Base-by-base conservation (phyloP, 1,139 yeast genomes). In the Blastobotrys capitulatus region DNA sequence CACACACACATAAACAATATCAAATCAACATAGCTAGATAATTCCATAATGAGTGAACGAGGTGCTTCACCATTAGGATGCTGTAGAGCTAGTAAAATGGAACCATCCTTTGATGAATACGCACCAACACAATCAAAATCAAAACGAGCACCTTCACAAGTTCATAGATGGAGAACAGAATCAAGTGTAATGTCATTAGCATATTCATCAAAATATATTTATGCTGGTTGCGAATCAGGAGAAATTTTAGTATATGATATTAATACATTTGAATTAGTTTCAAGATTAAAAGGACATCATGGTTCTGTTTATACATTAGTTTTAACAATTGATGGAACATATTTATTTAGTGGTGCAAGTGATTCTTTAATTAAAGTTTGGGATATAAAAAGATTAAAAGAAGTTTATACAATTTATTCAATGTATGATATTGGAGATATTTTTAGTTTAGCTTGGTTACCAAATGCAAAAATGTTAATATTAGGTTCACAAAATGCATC, bases 221-320 rank as follows among this genome's bases (percentile, higher is more conserved):
- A 86, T 63, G 94, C 96, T 52, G 98, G 98, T n/a, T 87, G 97
- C 0, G 96, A 90, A 60, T 86, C 85, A 59, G 86, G 95, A n/a
- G 79, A 79, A 58, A 84, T 92, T 45, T 67, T 87, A 22, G 82
- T 87, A 1, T 83, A 77, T 60, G 90, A 87, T 60, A 70, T 86
- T 53, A 67, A 68, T n/a, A 80, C 84, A 1, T 90, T 78, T 63
- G 80, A 81, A 52, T 73, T 72, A 47, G 70, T 68, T 38, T 72
- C 72, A 32, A 54, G 60, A 1, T 61, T 78, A 12, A 66, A 66
- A 12, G 87, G 85, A 15, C 89, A 86, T 62, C 73, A 80, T 0
- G 82, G 87, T 1, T 82, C 95, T 18, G 86, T 92, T 6, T 72
- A 89, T 43, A 83, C 90, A 60, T 68, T 87, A 52, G 72, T 79